Base-by-base conservation (phyloP, 306 rosid species). In the Malus asiatica region DNA sequence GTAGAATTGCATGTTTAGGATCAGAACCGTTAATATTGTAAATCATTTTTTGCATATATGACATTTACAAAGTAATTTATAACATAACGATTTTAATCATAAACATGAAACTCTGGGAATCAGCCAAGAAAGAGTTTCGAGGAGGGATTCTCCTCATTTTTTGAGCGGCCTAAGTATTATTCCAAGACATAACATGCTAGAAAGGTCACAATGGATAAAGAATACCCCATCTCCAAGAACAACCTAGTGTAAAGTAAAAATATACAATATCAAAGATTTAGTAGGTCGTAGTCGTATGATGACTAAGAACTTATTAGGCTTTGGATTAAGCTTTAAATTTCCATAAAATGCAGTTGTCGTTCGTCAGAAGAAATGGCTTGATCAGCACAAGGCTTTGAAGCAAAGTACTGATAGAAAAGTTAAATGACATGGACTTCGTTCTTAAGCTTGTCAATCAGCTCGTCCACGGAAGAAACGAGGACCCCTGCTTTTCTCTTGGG, bases 401-500 rank as follows among this genome's bases (percentile, higher is more conserved):
- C 29, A 14, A 75, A n/a, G 51, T 29, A 12, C 18, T 6, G 8
- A 30, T 8, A 38, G 48, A 60, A 63, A 6, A 75, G 82, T 89
- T 84, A 93, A 68, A 93, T 87, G 76, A 90, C 93, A 68, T 73
- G 90, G 48, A 97, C 98, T 84, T 95, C 96, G 27, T 89, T 84
- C 87, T 89, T 90, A 0, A 95, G 90, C 86, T 89, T 95, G 86
- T 90, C 89, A 81, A 95, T 84, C 29, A 95, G 93, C 82, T 90
- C 98, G 42, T 90, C 96, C 70, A 95, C 99, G 13, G 93, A 92
- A 75, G 98, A 90, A 77, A 95, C 61, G 13, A 90, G 45, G 45
- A 95, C 69, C 58, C 97, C 99, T 52, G 93, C 90, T 81, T 95
- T 95, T 80, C 99, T 89, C 84, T 89, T 95, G 25, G 97, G 97